Conservation (phyloP, 257 asterid species). For the Craterostigma plantagineum region DNA sequence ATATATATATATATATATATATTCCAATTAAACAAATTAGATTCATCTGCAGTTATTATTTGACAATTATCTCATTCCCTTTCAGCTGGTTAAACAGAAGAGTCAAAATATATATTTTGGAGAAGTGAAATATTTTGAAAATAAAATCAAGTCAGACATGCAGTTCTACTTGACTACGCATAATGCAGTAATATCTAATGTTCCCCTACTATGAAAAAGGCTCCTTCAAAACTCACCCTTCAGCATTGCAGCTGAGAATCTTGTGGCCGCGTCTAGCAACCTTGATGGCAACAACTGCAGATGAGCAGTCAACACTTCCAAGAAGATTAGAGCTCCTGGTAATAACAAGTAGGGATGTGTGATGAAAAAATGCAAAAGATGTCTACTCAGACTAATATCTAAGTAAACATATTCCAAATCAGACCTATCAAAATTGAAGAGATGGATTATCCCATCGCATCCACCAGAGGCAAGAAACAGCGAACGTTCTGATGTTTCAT, state of each 20-base stretch:
- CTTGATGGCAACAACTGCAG: constrained; percentile 33
- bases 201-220: constrained; percentile 1
- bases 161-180: no score
- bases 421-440: constrained; percentile 44
- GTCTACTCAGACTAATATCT: background rate
- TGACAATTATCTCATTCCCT: no score
- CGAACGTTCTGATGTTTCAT: constrained; percentile 14
- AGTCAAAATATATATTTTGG: background rate
- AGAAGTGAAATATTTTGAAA: background rate
- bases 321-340: constrained; percentile 34
- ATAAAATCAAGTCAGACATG: no score
- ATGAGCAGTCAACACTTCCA: constrained; percentile 40
- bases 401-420: constrained; percentile 4
- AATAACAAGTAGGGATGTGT: constrained; percentile 5
- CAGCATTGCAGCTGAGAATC: constrained; percentile 40
- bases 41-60: no score
- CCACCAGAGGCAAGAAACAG: constrained; percentile 48
- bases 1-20: no score
- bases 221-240: constrained; percentile 27
- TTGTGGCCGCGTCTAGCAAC: constrained; percentile 27
- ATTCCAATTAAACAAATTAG: no score
- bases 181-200: no score
- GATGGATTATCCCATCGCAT: constrained; percentile 38
- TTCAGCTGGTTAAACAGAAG: no score
- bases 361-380: background rate